phyloP scores from a whole-genome alignment of 495 filamentous ascomycete species.

The Podospora comata region DNA sequence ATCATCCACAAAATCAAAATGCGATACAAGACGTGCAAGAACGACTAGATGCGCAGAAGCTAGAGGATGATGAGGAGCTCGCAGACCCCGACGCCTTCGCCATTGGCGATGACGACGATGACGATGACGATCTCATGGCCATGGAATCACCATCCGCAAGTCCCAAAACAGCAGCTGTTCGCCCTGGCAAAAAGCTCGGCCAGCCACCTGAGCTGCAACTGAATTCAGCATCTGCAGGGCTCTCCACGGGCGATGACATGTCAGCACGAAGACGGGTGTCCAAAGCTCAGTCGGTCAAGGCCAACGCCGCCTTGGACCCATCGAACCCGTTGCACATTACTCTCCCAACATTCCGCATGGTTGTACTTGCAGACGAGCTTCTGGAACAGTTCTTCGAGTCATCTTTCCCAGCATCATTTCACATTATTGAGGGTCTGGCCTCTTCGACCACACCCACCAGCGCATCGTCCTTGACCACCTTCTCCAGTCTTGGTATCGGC shows the following conservation, averaged over 20 bases:
- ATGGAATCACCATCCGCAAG: constrained; percentile 43
- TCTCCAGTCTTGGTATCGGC: constrained; percentile 63
- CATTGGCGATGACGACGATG: constrained; percentile 77
- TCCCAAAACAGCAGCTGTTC: constrained; percentile 35
- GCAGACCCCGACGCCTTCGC: constrained; percentile 59
- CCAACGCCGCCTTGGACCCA: constrained; percentile 88
- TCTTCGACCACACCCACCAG: constrained; percentile 29
- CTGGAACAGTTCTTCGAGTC: constrained; percentile 96
- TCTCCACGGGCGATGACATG: constrained; percentile 4
- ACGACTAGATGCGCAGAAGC: constrained; percentile 17
- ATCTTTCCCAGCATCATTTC: constrained; percentile 64
- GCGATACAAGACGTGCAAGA: constrained; percentile 15
- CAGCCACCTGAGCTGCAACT: constrained; percentile 23
- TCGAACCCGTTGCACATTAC: constrained; percentile 92
- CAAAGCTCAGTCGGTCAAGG: constrained; percentile 56
- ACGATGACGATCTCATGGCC: constrained; percentile 62
- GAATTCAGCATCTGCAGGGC: constrained; percentile 21
- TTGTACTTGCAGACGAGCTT: constrained; percentile 90
- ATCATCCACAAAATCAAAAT: constrained; percentile 61
- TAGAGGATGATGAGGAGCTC: constrained; percentile 34
- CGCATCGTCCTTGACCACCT: constrained; percentile 68
- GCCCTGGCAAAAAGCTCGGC: constrained; percentile 21
- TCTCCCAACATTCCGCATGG: constrained; percentile 97
- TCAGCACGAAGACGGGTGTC: constrained; percentile 42
- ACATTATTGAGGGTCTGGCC: constrained; percentile 47